These are phyloP conservation scores for Heterococcus sp. DNA, from an alignment of 108 stramenopile genomes.

Conservation along the genomic window DNA sequence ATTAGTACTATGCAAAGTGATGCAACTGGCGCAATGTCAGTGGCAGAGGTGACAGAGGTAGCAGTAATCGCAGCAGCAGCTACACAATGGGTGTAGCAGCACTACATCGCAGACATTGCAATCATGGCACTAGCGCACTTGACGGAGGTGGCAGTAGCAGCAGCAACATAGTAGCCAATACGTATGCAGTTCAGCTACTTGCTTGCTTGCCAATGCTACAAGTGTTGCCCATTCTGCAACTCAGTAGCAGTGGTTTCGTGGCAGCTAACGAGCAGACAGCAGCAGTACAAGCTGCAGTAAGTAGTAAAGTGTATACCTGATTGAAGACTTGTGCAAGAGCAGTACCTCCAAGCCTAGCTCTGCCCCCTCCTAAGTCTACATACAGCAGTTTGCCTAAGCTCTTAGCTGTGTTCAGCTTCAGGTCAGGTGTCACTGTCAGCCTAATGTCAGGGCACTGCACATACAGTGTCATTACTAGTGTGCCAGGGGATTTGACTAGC, in stretches of 20 bases:
- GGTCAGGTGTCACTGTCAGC: conserved; percentile 90
- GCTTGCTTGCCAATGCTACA: no score
- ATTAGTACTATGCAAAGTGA: no score
- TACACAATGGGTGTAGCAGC: no score
- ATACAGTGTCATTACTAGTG: conserved; percentile 79
- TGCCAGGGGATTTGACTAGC: conserved; percentile 93
- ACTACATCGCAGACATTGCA: no score
- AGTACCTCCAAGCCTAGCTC: conserved; percentile 86
- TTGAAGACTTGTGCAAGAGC: conserved; percentile 87
- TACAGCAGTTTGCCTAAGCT: conserved; percentile 73
- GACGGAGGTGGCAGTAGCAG: no score
- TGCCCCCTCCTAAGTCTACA: conserved; percentile 77
- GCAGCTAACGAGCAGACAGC: background rate
- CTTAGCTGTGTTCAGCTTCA: conserved; percentile 67
- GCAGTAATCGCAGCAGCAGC: no score
- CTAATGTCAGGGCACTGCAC: conserved; percentile 71
- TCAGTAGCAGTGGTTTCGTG: background rate
- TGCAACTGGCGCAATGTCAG: no score
- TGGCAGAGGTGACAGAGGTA: no score
- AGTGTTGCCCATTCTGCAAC: background rate
- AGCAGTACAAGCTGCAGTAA: background rate
- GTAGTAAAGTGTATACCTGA: conserved; percentile 44
- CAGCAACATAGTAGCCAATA: no score
- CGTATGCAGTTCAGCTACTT: no score
- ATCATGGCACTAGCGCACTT: no score